These are phyloP conservation scores for Ceratobasidium sp. DNA, from an alignment of 1,284 basidiomycete genomes.

Conservation along the genomic window DNA sequence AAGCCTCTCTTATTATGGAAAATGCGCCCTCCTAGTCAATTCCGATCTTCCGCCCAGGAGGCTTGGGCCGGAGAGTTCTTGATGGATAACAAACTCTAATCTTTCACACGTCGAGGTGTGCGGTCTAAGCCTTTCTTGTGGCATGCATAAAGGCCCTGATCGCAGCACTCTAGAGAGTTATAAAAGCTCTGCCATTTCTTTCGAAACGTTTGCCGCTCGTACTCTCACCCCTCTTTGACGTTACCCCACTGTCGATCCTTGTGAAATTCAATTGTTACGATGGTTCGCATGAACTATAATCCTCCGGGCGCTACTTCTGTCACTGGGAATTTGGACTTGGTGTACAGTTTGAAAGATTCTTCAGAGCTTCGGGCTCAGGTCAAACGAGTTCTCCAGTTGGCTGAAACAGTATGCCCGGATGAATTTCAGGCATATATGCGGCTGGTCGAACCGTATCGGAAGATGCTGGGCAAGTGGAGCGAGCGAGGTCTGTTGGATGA, in stretches of 20 bases:
- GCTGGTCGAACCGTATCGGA: not conserved
- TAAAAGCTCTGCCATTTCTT: too few relatives aligned
- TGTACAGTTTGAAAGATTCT: not conserved
- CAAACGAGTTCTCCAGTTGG: not conserved
- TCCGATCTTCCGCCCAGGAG: too few relatives aligned
- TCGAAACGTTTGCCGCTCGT: too few relatives aligned
- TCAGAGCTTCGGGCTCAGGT: not conserved
- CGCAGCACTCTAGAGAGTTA: too few relatives aligned
- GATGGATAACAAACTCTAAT: not conserved
- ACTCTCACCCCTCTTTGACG: not conserved
- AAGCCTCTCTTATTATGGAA: too few relatives aligned
- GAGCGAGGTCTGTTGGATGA: not conserved
- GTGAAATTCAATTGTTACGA: not conserved
- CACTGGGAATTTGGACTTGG: not conserved
- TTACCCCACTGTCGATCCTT: too few relatives aligned
- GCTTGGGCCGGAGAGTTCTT: not conserved
- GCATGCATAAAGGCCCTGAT: not conserved
- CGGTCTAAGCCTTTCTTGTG: not conserved
- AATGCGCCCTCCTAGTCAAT: too few relatives aligned
- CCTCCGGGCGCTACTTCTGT: not conserved
- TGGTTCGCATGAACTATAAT: slow-evolving; percentile 14
- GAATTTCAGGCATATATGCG: not conserved
- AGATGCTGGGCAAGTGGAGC: not conserved
- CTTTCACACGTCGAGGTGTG: not conserved
- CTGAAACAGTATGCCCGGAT: not conserved